These are phyloP conservation scores for Thielaviopsis populi DNA, from an alignment of 2,329 filamentous ascomycete species.

Conservation along the genomic window DNA sequence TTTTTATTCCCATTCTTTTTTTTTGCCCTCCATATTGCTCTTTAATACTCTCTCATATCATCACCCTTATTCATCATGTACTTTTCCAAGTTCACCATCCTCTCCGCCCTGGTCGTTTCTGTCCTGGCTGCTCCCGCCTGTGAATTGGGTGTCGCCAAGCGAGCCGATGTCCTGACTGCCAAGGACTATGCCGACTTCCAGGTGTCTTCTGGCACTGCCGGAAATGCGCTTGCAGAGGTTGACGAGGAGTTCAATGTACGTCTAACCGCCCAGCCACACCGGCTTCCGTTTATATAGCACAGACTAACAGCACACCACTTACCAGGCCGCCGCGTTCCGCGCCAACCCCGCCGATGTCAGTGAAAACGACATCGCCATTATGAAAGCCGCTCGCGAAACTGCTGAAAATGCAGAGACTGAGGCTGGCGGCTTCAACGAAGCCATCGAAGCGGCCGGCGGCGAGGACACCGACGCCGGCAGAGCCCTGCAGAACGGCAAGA, in stretches of 20 bases:
- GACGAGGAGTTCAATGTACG: conserved; percentile 38
- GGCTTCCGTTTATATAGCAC: background rate
- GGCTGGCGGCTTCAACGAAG: conserved; percentile 36
- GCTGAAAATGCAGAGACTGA: conserved; percentile 40
- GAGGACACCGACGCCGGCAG: conserved; percentile 26
- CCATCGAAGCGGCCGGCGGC: conserved; percentile 30
- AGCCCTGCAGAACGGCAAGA: conserved; percentile 37
- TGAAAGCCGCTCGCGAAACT: conserved; percentile 33
- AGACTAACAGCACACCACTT: background rate
- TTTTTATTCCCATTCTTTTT: background rate
- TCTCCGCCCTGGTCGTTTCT: conserved; percentile 26
- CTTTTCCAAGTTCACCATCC: conserved; percentile 25
- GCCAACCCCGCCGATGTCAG: conserved; percentile 33
- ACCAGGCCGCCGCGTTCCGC: conserved; percentile 25
- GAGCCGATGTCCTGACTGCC: conserved; percentile 22
- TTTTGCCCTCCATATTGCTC: background rate
- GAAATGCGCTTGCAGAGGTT: conserved; percentile 39
- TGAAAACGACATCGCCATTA: conserved; percentile 33
- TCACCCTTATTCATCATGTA: conserved; percentile 23
- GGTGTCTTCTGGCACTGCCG: conserved; percentile 35
- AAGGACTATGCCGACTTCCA: conserved; percentile 29
- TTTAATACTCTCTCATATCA: background rate
- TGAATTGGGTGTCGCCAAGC: conserved; percentile 21
- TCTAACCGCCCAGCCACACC: background rate
- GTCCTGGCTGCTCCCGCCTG: conserved; percentile 26